Evolutionary conservation across 148 eudicot genomes (phyloP), one percentile per base, ranked within the genome.

Genomic region (Vaccinium vitisidaea): DNA sequence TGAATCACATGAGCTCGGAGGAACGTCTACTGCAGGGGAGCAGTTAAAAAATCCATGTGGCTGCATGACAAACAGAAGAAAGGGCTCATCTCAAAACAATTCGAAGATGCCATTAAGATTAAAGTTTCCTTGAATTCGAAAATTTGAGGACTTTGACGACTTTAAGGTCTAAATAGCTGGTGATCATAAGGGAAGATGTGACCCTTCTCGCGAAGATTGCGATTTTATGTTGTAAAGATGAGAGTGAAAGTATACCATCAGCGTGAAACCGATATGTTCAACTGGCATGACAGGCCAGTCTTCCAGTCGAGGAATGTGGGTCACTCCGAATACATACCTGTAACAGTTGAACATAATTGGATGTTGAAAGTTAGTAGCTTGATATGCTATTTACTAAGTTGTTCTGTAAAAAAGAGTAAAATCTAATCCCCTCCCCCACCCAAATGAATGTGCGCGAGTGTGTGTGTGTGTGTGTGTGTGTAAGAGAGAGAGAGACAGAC

Each of bases 221-320:
- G 25, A 23, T 23, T 65, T 14, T 23, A 23, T 2, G 71, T 30
- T 65, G 11, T 10, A 65, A 63, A 65, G 32, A 65, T 23, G 71
- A 65, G 69, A 63, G 32, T 71, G 18, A 14, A 27, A 4, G 19
- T 14, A 32, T 71, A 71, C 77, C 48, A 73, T 15, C 19, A 97
- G 98, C 93, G 91, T 87, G 83, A 95, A 97, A 73, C 99, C 99
- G 30, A 95, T 86, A 79, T 52, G 98, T 63, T 97, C 99, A 14
- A 92, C 99, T 3, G 99, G 99, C 99, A 97, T 97, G 48, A 97
- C 98, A 87, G 99, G 99, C 98, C 99, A 97, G 87, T 97, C 99
- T 91, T 97, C 99, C 77, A 97, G 67, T 36, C 99, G 93, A 81
- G 99, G 99, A 84, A 97, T 89, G 80, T 97, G 98, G 67, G 99